These are phyloP conservation scores for Arthrinium phaeospermum DNA, from an alignment of 2,329 filamentous ascomycete genomes.

Conservation along the genomic window DNA sequence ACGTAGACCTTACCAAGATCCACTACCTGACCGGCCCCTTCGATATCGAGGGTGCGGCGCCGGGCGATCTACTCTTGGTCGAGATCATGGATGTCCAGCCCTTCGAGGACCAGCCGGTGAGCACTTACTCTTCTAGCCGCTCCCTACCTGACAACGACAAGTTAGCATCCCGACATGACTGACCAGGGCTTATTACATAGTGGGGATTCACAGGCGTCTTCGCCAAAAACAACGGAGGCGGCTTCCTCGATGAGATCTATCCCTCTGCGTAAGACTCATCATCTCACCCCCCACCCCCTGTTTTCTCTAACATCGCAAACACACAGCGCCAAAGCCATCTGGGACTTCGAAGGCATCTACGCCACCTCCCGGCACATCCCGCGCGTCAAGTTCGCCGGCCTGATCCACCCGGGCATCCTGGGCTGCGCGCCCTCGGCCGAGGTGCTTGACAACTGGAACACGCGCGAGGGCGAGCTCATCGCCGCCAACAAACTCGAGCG, in stretches of 20 bases:
- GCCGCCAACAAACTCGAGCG: slow-evolving; percentile 68
- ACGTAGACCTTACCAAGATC: slow-evolving; percentile 82
- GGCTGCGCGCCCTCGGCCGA: slow-evolving; percentile 85
- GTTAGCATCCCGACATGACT: neutral
- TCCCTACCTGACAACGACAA: neutral
- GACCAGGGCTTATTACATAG: neutral
- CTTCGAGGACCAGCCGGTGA: slow-evolving; percentile 73
- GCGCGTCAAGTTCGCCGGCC: slow-evolving; percentile 82
- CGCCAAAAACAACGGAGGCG: slow-evolving; percentile 80
- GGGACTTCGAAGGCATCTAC: slow-evolving; percentile 61
- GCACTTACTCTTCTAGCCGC: neutral
- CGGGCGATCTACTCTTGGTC: slow-evolving; percentile 83
- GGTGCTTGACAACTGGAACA: slow-evolving; percentile 82
- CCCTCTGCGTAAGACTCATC: slow-evolving; percentile 70
- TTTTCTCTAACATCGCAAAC: neutral
- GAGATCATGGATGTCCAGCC: slow-evolving; percentile 95
- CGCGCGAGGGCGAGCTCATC: slow-evolving; percentile 81
- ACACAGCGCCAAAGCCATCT: slow-evolving; percentile 59
- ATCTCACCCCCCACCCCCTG: neutral
- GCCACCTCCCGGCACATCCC: slow-evolving; percentile 88
- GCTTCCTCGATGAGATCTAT: slow-evolving; percentile 87
- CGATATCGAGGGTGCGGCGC: slow-evolving; percentile 81
- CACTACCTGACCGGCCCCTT: slow-evolving; percentile 93
- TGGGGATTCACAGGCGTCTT: slow-evolving; percentile 94
- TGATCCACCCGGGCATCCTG: slow-evolving; percentile 91